These are phyloP conservation scores for Celoporthe dispersa DNA, from an alignment of 2,329 filamentous ascomycete genomes.

Conservation along the genomic window DNA sequence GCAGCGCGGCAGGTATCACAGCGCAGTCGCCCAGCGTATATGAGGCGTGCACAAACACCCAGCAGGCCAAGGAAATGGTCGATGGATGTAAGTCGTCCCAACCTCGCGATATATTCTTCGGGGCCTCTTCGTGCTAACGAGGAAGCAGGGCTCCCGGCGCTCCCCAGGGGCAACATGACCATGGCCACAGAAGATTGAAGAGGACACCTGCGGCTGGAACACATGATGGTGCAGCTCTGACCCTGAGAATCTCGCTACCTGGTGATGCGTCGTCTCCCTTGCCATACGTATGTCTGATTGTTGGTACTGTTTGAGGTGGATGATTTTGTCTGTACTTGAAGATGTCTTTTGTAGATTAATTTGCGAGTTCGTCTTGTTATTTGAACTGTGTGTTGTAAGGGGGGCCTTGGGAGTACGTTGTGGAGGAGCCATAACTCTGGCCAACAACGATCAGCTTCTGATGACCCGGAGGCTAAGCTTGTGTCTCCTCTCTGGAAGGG, in stretches of 20 bases:
- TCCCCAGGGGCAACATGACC: conserved; percentile 41
- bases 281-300: not conserved
- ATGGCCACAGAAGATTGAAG: conserved; percentile 22
- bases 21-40: conserved; percentile 50
- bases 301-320: not conserved
- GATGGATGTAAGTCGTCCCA: conserved; percentile 49
- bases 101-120: not conserved
- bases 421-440: not conserved
- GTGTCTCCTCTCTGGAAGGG: not conserved
- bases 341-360: not conserved
- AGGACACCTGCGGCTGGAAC: not conserved
- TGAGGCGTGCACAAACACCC: conserved; percentile 50
- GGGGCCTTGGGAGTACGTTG: not conserved
- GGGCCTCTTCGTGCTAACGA: not conserved
- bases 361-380: not conserved
- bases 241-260: not conserved
- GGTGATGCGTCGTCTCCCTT: not conserved
- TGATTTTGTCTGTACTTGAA: not conserved
- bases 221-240: not conserved
- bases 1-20: conserved; percentile 48
- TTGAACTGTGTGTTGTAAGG: not conserved
- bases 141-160: conserved; percentile 37
- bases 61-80: conserved; percentile 53
- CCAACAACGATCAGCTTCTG: not conserved
- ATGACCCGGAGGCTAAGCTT: not conserved